Evolutionary conservation across 1,284 basidiomycete species (phyloP).

Genomic region (Polyporus tsugae): DNA sequence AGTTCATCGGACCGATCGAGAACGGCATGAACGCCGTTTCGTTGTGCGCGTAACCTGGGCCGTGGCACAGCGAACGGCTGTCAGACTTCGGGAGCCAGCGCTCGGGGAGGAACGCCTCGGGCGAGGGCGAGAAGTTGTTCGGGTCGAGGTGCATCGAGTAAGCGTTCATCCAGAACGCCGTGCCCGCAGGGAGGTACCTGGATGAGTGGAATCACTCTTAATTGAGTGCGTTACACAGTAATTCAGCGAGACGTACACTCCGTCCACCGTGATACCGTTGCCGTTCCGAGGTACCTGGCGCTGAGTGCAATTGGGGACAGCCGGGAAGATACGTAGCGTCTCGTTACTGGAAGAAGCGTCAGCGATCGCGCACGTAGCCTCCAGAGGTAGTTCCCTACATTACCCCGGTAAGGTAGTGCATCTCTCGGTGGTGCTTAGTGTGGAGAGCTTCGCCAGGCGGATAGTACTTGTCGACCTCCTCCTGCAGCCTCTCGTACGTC

Average conservation of each 20-base stretch:
- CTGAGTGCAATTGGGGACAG: constrained; percentile 59
- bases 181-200: constrained; percentile 42
- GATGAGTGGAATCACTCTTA: neutral
- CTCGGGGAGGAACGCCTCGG: constrained; percentile 42
- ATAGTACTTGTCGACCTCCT: constrained; percentile 42
- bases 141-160: constrained; percentile 44
- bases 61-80: neutral
- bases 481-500: constrained; percentile 33
- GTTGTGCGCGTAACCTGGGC: constrained; percentile 30
- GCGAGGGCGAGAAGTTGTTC: constrained; percentile 40
- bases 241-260: constrained; percentile 34
- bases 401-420: constrained; percentile 44
- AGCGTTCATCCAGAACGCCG: constrained; percentile 35
- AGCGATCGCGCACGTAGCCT: neutral
- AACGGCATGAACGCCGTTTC: constrained; percentile 41
- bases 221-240: no score
- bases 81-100: constrained; percentile 36
- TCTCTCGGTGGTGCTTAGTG: constrained; percentile 34
- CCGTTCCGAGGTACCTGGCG: constrained; percentile 46
- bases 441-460: constrained; percentile 39
- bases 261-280: constrained; percentile 35
- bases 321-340: constrained; percentile 60
- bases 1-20: constrained; percentile 35
- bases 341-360: constrained; percentile 56
- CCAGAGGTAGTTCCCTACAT: constrained; percentile 35